These are phyloP conservation scores for Axilococcus clingmanii DNA, from an alignment of 139 green algal genomes.

Conservation along the genomic window DNA sequence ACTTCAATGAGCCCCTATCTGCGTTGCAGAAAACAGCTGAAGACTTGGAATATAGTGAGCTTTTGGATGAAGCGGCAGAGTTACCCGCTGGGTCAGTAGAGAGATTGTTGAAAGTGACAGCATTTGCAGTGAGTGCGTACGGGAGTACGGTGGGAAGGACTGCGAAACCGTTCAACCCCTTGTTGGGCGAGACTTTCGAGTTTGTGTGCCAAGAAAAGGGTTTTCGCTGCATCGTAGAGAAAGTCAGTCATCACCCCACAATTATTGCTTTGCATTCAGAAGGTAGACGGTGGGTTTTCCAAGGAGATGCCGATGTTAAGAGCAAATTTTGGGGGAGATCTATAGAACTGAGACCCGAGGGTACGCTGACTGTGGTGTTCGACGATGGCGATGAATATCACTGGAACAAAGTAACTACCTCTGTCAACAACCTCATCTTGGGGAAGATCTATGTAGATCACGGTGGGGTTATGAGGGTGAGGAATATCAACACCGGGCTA, in stretches of 20 bases:
- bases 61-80: constrained; percentile 57
- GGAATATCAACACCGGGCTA: constrained; percentile 16
- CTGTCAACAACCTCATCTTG: constrained; percentile 88
- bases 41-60: constrained; percentile 71
- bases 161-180: constrained; percentile 63
- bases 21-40: constrained; percentile 64
- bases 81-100: constrained; percentile 28
- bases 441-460: constrained; percentile 85
- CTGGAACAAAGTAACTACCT: constrained; percentile 73
- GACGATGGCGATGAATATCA: constrained; percentile 58
- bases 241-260: constrained; percentile 76
- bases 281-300: constrained; percentile 51
- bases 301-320: constrained; percentile 74
- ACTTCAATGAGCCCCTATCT: constrained; percentile 89
- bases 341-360: constrained; percentile 74
- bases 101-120: constrained; percentile 55
- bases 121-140: constrained; percentile 69
- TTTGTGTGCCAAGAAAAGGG: constrained; percentile 48
- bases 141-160: constrained; percentile 38
- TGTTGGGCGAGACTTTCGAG: constrained; percentile 73
- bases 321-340: constrained; percentile 88
- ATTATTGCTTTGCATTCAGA: constrained; percentile 54
- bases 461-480: constrained; percentile 64
- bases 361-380: constrained; percentile 49
- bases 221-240: constrained; percentile 50